These are phyloP conservation scores for Phlegmacium glaucopus DNA, from an alignment of 768 basidiomycete genomes.

Conservation along the genomic window DNA sequence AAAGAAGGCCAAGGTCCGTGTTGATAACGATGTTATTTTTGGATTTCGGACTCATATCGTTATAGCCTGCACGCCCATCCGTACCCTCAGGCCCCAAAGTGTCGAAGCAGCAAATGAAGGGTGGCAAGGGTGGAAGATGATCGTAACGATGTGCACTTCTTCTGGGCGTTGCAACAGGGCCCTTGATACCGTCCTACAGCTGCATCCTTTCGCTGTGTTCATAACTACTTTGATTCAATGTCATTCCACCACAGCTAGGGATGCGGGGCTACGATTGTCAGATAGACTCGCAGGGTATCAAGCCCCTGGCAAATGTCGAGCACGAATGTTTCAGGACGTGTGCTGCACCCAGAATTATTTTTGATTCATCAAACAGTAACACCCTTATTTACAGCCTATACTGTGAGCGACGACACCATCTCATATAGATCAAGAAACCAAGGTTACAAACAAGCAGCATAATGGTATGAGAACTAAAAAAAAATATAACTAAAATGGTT, in stretches of 20 bases:
- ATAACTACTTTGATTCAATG: constrained; percentile 5
- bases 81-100: constrained; percentile 73
- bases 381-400: too few relatives aligned
- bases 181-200: too few relatives aligned
- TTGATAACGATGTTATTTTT: constrained; percentile 26
- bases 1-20: constrained; percentile 89
- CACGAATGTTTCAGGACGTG: too few relatives aligned
- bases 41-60: too few relatives aligned
- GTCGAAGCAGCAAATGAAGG: constrained; percentile 97
- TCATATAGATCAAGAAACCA: not conserved
- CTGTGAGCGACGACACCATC: too few relatives aligned
- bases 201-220: not conserved
- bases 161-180: not conserved
- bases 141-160: constrained; percentile 2
- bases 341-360: too few relatives aligned
- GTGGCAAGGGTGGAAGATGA: constrained; percentile 76
- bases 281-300: too few relatives aligned
- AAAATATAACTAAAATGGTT: not conserved
- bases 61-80: constrained; percentile 53
- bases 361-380: too few relatives aligned
- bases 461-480: not conserved
- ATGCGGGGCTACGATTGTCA: too few relatives aligned
- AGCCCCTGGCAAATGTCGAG: too few relatives aligned
- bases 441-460: not conserved
- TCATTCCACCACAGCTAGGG: constrained; percentile 12